Evolutionary conservation across 2,329 filamentous ascomycete genomes (phyloP).

Genomic region (Canariomyces notabilis): DNA sequence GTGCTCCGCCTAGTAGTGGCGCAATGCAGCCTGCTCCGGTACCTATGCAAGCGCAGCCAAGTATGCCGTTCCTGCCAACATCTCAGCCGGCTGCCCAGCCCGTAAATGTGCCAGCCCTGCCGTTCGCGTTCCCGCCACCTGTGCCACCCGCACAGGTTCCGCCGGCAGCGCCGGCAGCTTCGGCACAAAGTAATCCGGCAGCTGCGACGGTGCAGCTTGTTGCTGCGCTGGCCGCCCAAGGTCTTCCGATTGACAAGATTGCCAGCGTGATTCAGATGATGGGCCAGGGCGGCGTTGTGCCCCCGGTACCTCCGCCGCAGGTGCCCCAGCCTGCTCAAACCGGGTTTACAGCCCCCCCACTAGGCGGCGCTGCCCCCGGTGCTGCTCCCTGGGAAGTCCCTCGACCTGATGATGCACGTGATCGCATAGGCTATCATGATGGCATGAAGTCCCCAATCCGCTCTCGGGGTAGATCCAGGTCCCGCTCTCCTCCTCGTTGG

Average conservation of each 20-base stretch:
- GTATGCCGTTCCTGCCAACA: slow-evolving; percentile 28
- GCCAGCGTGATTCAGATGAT: slow-evolving; percentile 54
- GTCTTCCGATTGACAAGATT: slow-evolving; percentile 73
- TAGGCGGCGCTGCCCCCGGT: slow-evolving; percentile 17
- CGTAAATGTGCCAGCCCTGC: slow-evolving; percentile 50
- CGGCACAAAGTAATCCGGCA: slow-evolving; percentile 33
- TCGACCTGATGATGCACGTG: slow-evolving; percentile 46
- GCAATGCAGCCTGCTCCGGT: slow-evolving; percentile 22
- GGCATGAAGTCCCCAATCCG: slow-evolving; percentile 58
- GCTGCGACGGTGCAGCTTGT: slow-evolving; percentile 59
- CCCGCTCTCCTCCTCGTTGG: slow-evolving; percentile 73
- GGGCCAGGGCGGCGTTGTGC: slow-evolving; percentile 31
- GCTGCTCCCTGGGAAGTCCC: slow-evolving; percentile 34
- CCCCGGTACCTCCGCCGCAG: slow-evolving; percentile 32
- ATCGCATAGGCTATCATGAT: slow-evolving; percentile 50
- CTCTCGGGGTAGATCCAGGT: slow-evolving; percentile 63
- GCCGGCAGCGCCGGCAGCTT: slow-evolving; percentile 18
- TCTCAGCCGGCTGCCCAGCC: slow-evolving; percentile 47
- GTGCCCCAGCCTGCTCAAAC: slow-evolving; percentile 38
- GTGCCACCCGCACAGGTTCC: slow-evolving; percentile 11
- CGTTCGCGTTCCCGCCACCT: slow-evolving; percentile 31
- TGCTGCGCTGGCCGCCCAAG: slow-evolving; percentile 69
- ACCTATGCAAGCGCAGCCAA: slow-evolving; percentile 20
- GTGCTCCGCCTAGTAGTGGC: slow-evolving; percentile 25
- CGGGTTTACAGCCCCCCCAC: slow-evolving; percentile 34